phyloP scores from a whole-genome alignment of 768 basidiomycete genomes.

The Imleria badia region DNA sequence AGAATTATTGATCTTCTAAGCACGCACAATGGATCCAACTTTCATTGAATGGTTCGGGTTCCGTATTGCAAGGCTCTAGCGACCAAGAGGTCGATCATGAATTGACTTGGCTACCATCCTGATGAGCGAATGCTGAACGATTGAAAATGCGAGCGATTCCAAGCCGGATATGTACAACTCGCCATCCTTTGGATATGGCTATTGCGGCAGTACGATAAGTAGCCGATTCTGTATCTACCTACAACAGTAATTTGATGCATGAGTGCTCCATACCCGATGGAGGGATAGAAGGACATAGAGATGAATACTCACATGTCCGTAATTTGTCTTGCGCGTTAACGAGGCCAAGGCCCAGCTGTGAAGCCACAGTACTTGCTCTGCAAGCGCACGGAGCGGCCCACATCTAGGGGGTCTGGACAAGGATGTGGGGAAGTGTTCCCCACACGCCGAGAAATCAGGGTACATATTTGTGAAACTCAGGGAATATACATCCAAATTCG shows the following conservation, averaged over 20 bases:
- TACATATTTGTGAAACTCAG: too few species aligned
- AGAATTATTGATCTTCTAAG: neutral
- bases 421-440: too few species aligned
- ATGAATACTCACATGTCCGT: conserved; percentile 18
- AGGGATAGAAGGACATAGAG: neutral
- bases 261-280: neutral
- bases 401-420: neutral
- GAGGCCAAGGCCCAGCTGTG: conserved; percentile 28
- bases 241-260: neutral
- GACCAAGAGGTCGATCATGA: conserved; percentile 29
- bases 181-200: conserved; percentile 28
- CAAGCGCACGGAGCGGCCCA: neutral
- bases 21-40: neutral
- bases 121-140: neutral
- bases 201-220: conserved; percentile 8
- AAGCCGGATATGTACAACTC: conserved; percentile 27
- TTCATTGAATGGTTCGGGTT: conserved; percentile 15
- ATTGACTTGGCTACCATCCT: conserved; percentile 19
- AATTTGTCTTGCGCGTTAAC: conserved; percentile 25
- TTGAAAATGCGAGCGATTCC: neutral
- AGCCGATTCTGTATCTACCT: too few species aligned
- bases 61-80: conserved; percentile 28
- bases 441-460: neutral
- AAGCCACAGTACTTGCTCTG: conserved; percentile 13
- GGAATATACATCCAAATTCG: too few species aligned